Evolutionary conservation across 1,284 basidiomycete species (phyloP), one percentile per base, ranked within the genome.

Genomic region (Mycena sp.): DNA sequence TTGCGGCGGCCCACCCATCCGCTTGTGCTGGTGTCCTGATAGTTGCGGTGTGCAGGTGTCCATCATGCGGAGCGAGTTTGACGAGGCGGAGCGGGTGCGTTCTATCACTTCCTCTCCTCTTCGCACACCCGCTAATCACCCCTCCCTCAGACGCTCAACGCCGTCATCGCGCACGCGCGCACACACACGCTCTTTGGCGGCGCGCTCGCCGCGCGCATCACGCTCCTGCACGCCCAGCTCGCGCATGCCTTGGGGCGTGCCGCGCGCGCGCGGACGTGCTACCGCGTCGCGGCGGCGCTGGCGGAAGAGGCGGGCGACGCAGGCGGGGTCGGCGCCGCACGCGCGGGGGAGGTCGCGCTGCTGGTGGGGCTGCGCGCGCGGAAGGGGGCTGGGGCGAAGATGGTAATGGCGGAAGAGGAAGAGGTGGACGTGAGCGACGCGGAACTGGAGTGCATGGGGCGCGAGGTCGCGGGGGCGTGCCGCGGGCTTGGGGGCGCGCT

Each of bases 161-260:
- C 73, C 2, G 73, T 91, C 3, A 86, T 90, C 43, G 84, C 89
- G 1, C 87, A 89, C 70, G 83, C 86, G 6, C 85, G 89, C 11
- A 85, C 84, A 1, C 74, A 83, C 61, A 72, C 74, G 12, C 74
- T 92, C 37, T 93, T 90, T 70, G 65, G 73, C 11, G 67, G 72
- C 6, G 62, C 74, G 0, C 92, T 88, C 70, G 80, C 86, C 2
- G 80, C 87, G 0, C 85, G 88, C 6, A 85, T 92, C 16, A 82
- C 89, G 1, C 78, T 92, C 4, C 84, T 89, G 61, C 84, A 91
- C 64, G 90, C 86, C 0, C 89, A 92, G 64, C 82, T 93, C 21
- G 86, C 89, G 9, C 91, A 93, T 71, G 85, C 88, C 5, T 70
- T 75, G 3, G 78, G 78, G 0, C 71, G 75, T 7, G 72, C 75